Conservation (phyloP, 768 basidiomycete species). For the Suillus fuscotomentosus region DNA sequence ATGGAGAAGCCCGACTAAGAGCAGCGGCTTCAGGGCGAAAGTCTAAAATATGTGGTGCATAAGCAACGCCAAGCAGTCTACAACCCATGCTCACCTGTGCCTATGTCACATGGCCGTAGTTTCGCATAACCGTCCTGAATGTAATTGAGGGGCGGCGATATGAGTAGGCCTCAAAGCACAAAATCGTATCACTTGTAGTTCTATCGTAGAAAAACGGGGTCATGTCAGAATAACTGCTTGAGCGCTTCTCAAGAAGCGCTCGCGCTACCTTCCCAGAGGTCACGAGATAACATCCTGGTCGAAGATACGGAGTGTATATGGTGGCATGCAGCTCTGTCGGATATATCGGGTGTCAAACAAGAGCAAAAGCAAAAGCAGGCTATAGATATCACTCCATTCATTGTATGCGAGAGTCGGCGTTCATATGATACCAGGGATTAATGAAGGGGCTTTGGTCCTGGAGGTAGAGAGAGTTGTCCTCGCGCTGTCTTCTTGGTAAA, state of each 20-base stretch:
- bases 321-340: constrained; percentile 31
- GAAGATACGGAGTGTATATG: constrained; percentile 35
- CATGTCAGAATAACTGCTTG: constrained; percentile 41
- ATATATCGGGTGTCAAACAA: not conserved
- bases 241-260: constrained; percentile 44
- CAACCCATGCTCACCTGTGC: constrained; percentile 25
- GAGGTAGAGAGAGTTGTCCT: constrained; percentile 38
- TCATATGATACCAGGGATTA: constrained; percentile 43
- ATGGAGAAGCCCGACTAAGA: constrained; percentile 32
- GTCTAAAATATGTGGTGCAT: constrained; percentile 28
- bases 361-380: constrained; percentile 6
- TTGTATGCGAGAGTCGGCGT: constrained; percentile 24
- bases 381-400: constrained; percentile 24
- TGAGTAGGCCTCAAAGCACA: not conserved
- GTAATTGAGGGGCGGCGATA: constrained; percentile 26
- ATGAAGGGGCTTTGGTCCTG: constrained; percentile 47
- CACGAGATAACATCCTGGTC: constrained; percentile 43
- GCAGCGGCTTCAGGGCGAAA: constrained; percentile 11
- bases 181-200: constrained; percentile 29
- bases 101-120: constrained; percentile 28
- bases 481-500: not conserved
- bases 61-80: constrained; percentile 34
- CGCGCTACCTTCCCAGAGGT: constrained; percentile 37
- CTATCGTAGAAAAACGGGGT: constrained; percentile 34
- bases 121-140: constrained; percentile 38